Conservation (phyloP, 768 basidiomycete species). For the Lanmaoa rubissima region DNA sequence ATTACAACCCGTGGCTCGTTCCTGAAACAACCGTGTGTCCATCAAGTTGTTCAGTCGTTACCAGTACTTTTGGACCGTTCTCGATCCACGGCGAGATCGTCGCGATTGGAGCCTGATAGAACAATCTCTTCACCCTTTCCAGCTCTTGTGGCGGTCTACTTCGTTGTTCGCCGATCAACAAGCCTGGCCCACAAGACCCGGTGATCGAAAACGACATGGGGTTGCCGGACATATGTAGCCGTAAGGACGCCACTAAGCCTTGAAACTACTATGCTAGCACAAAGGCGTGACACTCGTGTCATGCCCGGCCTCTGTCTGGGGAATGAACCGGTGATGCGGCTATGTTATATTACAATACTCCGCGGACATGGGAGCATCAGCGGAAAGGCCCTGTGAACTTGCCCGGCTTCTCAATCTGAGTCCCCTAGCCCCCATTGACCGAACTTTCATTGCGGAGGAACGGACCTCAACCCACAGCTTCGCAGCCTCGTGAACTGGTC, state of each 20-base stretch:
- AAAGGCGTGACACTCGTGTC: conserved; percentile 2
- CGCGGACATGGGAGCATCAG: conserved; percentile 25
- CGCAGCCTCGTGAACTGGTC: conserved; percentile 11
- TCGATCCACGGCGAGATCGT: conserved; percentile 21
- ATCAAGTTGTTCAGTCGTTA: conserved; percentile 7
- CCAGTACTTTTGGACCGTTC: conserved; percentile 5
- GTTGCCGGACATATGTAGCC: background rate
- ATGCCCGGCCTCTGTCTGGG: conserved; percentile 13
- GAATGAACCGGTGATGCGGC: background rate
- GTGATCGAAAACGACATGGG: conserved; percentile 6
- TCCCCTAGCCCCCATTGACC: conserved; percentile 10
- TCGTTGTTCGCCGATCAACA: conserved; percentile 24
- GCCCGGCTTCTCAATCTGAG: conserved; percentile 13
- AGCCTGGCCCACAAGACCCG: background rate
- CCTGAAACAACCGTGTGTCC: conserved; percentile 29
- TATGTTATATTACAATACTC: conserved; percentile 11
- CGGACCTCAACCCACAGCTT: conserved; percentile 12
- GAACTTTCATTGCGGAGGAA: conserved; percentile 23
- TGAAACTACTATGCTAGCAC: conserved; percentile 1
- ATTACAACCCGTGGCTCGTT: conserved; percentile 14
- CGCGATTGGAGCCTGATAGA: conserved; percentile 25
- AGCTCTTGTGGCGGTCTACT: conserved; percentile 1
- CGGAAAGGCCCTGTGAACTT: conserved; percentile 13
- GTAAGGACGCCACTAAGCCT: conserved; percentile 3
- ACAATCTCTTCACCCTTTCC: conserved; percentile 11